Percentiles rank a stretch among this genome's conserved stretches.
These are phyloP conservation scores for Chlamydomonas incerta DNA, from an alignment of 139 green algal species.

Conservation along the genomic window DNA sequence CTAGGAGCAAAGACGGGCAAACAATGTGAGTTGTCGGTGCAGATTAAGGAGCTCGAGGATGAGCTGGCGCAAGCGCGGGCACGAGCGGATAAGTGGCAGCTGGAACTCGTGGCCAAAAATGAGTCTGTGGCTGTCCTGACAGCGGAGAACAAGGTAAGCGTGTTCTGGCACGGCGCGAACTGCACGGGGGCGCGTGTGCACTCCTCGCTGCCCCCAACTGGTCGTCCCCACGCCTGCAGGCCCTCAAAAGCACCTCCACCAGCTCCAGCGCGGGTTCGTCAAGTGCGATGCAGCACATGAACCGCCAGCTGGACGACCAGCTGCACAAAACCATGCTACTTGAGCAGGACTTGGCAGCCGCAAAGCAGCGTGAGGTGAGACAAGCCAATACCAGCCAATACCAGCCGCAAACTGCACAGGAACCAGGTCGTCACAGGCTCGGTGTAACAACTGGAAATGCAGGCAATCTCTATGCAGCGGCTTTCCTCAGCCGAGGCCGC, in stretches of 20 bases:
- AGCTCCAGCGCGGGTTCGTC: neutral
- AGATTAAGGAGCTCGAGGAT: constrained; percentile 67
- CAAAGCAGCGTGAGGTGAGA: constrained; percentile 27
- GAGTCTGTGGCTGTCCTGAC: neutral
- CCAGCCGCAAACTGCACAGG: no score
- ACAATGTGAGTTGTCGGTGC: no score
- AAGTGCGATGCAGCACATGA: constrained; percentile 9
- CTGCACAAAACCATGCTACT: constrained; percentile 21
- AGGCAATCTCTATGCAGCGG: constrained; percentile 17
- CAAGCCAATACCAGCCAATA: no score
- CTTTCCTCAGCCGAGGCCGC: neutral
- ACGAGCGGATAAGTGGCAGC: constrained; percentile 32
- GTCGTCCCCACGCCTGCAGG: neutral
- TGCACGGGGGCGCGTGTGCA: neutral
- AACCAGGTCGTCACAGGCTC: no score
- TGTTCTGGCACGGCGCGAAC: neutral
- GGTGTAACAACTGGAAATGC: no score
- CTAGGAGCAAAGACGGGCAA: no score
- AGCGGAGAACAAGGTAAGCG: constrained; percentile 1
- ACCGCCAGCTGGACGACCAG: constrained; percentile 38
- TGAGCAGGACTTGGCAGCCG: constrained; percentile 34
- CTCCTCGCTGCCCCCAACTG: neutral
- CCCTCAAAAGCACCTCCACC: neutral
- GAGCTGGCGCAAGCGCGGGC: neutral
- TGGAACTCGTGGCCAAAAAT: constrained; percentile 22